A percentile compares a stretch with the other conserved stretches of the same genome.
Evolutionary conservation across 2,329 filamentous ascomycete species (phyloP).

Genomic region (Tolypocladium sp.): DNA sequence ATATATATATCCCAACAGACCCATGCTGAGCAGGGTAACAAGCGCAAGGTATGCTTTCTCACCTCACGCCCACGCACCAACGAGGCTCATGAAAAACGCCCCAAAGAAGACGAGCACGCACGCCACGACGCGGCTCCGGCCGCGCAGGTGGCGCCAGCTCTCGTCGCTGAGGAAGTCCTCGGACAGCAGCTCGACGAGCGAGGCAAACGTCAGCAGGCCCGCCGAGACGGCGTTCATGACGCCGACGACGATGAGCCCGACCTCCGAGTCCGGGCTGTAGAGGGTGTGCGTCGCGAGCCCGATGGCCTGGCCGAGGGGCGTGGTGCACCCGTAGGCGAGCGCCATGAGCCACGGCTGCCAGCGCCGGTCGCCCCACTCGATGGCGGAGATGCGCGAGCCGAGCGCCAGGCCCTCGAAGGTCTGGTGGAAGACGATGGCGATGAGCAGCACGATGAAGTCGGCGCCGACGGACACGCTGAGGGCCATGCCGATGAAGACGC

Average conservation of each 20-base stretch:
- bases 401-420: conserved; percentile 50
- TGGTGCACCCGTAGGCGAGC: conserved; percentile 48
- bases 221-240: conserved; percentile 68
- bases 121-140: conserved; percentile 42
- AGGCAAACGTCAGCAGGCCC: conserved; percentile 63
- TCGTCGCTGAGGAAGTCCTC: conserved; percentile 62
- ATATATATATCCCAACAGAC: background rate
- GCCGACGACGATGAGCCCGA: conserved; percentile 60
- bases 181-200: conserved; percentile 61
- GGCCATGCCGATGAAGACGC: conserved; percentile 80
- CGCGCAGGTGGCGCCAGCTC: conserved; percentile 48
- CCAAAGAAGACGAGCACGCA: conserved; percentile 49
- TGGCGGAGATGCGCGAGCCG: conserved; percentile 52
- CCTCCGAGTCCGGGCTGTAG: conserved; percentile 58
- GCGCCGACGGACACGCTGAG: conserved; percentile 69
- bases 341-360: conserved; percentile 48
- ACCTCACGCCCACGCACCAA: conserved; percentile 51
- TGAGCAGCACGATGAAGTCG: conserved; percentile 67
- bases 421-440: conserved; percentile 71
- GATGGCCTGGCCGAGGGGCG: conserved; percentile 65
- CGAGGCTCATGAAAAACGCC: conserved; percentile 53
- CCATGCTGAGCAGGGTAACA: background rate
- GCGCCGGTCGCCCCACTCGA: conserved; percentile 30
- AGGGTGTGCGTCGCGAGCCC: conserved; percentile 60
- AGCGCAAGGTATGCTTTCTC: background rate